Evolutionary conservation across 345 rosid genomes (phyloP).

Genomic region (Gossypium stocksii): DNA sequence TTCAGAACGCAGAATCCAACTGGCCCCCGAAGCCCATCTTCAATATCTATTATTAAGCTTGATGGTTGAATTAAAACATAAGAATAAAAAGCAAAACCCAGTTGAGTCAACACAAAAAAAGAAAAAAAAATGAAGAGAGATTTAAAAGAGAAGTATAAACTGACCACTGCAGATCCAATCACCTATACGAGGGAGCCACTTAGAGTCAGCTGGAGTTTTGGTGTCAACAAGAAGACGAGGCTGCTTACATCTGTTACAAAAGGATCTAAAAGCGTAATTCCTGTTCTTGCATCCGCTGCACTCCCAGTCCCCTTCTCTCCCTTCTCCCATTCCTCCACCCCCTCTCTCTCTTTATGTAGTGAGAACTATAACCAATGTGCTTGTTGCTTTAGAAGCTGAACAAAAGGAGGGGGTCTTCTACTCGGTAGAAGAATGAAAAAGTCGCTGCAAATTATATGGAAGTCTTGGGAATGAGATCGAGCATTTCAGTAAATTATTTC

Average conservation of each 20-base stretch:
- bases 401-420: too few relatives aligned
- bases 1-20: neutral
- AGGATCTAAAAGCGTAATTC: constrained; percentile 81
- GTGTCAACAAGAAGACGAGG: constrained; percentile 77
- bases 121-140: too few relatives aligned
- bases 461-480: neutral
- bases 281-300: constrained; percentile 71
- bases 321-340: constrained; percentile 39
- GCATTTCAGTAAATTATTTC: neutral
- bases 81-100: neutral
- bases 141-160: constrained; percentile 2
- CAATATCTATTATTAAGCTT: neutral
- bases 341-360: neutral
- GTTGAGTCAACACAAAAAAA: neutral
- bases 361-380: neutral
- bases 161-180: constrained; percentile 91
- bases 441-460: neutral
- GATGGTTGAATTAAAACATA: neutral
- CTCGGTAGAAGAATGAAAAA: neutral
- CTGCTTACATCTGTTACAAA: constrained; percentile 79
- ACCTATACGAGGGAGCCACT: constrained; percentile 91
- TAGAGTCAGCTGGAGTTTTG: constrained; percentile 65
- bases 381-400: neutral
- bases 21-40: neutral
- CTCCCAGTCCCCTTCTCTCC: constrained; percentile 85